A percentile compares a stretch with the other conserved stretches of the same genome.
phyloP scores from a whole-genome alignment of 306 rosid genomes.

The Rubus idaeus region DNA sequence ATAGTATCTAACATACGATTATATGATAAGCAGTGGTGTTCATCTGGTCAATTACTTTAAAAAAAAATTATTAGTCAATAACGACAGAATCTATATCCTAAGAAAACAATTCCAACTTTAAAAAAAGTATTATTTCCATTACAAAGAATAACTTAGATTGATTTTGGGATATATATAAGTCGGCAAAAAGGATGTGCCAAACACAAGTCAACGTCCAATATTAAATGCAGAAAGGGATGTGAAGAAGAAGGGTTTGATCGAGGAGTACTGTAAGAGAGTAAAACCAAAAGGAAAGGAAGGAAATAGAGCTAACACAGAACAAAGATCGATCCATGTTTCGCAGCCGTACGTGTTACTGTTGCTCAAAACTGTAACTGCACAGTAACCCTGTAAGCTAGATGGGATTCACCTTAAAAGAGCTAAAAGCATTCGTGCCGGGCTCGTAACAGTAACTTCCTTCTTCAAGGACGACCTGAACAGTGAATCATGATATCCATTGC shows the following conservation, averaged over 20 bases:
- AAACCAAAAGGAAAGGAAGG: not conserved
- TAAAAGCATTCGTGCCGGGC: slow-evolving; percentile 6
- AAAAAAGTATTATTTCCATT: no score
- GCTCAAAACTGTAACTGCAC: slow-evolving; percentile 22
- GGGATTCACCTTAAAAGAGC: slow-evolving; percentile 6
- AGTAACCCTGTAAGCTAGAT: not conserved
- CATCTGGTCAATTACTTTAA: no score
- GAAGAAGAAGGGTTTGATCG: slow-evolving; percentile 1
- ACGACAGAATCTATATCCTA: no score
- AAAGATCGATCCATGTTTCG: not conserved
- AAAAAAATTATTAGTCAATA: no score
- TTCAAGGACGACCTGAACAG: slow-evolving; percentile 2
- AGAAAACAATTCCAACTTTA: no score
- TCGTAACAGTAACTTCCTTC: slow-evolving; percentile 12
- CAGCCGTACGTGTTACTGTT: slow-evolving; percentile 21
- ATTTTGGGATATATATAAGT: not conserved
- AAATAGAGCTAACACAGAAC: not conserved
- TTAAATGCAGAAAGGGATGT: slow-evolving; percentile 3
- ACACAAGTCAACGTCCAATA: slow-evolving; percentile 7
- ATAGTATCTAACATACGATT: no score
- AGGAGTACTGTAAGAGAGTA: not conserved
- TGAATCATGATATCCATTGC: slow-evolving; percentile 24
- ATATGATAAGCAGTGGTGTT: no score
- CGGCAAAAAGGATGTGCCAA: not conserved
- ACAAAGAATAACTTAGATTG: not conserved